Base-by-base conservation (phyloP, 257 asterid species). In the Verbascum thapsus region DNA sequence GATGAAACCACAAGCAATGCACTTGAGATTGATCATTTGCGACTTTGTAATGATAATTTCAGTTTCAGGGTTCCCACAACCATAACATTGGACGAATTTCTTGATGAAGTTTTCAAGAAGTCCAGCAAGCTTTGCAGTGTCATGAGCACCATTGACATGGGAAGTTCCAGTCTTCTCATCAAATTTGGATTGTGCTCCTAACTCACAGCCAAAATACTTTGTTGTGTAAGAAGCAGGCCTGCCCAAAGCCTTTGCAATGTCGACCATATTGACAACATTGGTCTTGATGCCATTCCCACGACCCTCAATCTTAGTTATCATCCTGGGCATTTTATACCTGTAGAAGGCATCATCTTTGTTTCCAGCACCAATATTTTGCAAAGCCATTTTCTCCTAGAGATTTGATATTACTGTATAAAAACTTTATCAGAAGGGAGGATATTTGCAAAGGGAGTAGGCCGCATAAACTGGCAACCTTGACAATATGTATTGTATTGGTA, bases 221-320 rank as follows among this genome's bases (percentile, higher is more conserved):
- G 88, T 78, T 7, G 83, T 76, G 71, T 81, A 81, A 12, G 88
- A 74, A 12, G 88, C 85, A 23, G 88, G 88, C 57, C 88, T 67
- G 39, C 74, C 57, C 63, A 71, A 58, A 18, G 85, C 88, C 78
- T 81, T 82, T 10, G 88, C 88, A 65, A 82, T 82, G 63, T 82
- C 88, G 26, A 82, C 88, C 88, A 82, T 82, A 58, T 82, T 82
- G 26, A 82, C 88, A 51, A 82, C 57, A 65, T 78, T 81, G 55
- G 87, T 81, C 60, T 81, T 81, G 74, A 81, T 78, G 70, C 84
- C 87, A 70, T 81, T 81, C 11, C 85, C 85, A 70, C 88, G 84
- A 6, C 88, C 88, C 66, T 81, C 85, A 4, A 81, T 81, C 57
- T 81, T 81, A 2, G 88, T 81, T 8, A 81, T 73, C 88, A 81